Base-by-base conservation (phyloP, 345 rosid genomes). In the Capsella bursapastoris region DNA sequence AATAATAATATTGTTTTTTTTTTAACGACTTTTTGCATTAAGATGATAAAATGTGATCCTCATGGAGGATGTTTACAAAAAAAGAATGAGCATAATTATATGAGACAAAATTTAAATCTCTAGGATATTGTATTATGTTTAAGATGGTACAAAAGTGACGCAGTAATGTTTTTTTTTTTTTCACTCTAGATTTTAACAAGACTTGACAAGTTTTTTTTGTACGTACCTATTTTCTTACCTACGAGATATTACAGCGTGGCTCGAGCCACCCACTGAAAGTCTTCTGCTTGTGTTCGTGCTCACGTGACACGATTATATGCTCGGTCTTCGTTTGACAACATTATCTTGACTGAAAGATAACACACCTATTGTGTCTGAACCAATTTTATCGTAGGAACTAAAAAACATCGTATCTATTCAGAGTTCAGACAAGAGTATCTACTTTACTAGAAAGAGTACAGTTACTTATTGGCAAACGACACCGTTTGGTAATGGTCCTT, bases 401-500 rank as follows among this genome's bases (percentile, higher is more conserved):
- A 34, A 32, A 37, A 40, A 40, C 32, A 38, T 59, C 12, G 47
- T 40, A 25, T 22, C 25, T 22, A 22, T 58, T 12, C 3, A 59
- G 58, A 28, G 35, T 53, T 53, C 58, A 53, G 57, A 57, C 41
- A 45, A 22, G 28, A 32, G 27, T 35, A 49, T 35, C 75, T 59
- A 52, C 57, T 55, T 27, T 73, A 15, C 15, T 22, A 34, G 7
- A 37, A 11, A 50, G 5, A 18, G 51, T n/a, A 64, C 45, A 55
- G 25, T 57, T 37, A 66, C 47, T 40, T 12, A 41, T 0, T 12
- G 0, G 3, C 2, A 32, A 60, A 68, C 74, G 79, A 41, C 34
- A 25, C 0, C 79, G 79, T 75, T 51, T 75, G 1, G 16, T 31
- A 7, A 50, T 1, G 32, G 68, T 32, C 68, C 48, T 29, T 68